A percentile compares a stretch with the other conserved stretches of the same genome.
These are phyloP conservation scores for Dryas integrifolia DNA, from an alignment of 331 rosid genomes.

Conservation along the genomic window DNA sequence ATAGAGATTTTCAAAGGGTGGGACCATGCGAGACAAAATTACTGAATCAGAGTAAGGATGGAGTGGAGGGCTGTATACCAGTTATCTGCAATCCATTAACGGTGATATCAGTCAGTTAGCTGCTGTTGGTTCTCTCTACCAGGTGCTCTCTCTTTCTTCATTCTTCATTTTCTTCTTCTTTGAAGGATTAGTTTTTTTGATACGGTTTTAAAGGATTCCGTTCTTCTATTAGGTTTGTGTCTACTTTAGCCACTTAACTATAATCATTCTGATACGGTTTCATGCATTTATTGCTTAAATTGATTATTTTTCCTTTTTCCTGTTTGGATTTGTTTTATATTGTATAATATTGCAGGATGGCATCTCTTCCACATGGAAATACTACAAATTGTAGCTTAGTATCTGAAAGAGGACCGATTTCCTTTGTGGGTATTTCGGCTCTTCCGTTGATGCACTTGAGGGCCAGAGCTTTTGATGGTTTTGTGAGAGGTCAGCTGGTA, in stretches of 20 bases:
- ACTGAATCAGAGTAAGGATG: neutral
- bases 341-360: conserved; percentile 44
- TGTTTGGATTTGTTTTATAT: neutral
- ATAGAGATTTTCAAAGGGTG: neutral
- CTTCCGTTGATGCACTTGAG: conserved; percentile 41
- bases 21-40: neutral
- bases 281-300: neutral
- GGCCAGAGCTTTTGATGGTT: conserved; percentile 35
- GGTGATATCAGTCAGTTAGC: neutral
- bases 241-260: neutral
- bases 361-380: conserved; percentile 36
- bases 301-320: neutral
- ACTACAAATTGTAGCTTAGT: conserved; percentile 37
- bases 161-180: neutral
- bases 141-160: neutral
- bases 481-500: conserved; percentile 47
- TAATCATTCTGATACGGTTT: neutral
- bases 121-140: conserved; percentile 1
- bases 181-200: no score
- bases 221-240: neutral
- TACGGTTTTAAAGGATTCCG: neutral
- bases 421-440: conserved; percentile 42
- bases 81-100: conserved; percentile 23
- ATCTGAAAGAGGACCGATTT: conserved; percentile 32
- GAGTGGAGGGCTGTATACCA: conserved; percentile 11